These are phyloP conservation scores for Boletus edulis DNA, from an alignment of 768 basidiomycete species.

Conservation along the genomic window DNA sequence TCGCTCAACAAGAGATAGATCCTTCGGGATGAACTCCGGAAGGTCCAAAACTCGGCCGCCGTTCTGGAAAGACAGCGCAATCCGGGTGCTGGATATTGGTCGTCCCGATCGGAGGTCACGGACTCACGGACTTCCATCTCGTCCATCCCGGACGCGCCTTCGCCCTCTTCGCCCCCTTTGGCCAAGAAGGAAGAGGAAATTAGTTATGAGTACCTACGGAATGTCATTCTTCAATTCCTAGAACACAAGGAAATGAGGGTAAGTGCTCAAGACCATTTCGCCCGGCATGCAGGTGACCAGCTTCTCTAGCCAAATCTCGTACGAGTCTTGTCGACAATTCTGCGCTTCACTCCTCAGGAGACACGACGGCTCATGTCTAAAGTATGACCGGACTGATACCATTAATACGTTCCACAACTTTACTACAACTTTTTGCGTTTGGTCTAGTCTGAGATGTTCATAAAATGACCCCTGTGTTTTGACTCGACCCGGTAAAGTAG, in stretches of 20 bases:
- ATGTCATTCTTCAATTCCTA: conserved; percentile 94
- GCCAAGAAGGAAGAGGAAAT: conserved; percentile 80
- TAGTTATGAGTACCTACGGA: conserved; percentile 93
- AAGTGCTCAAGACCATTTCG: conserved; percentile 30
- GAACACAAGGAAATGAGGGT: conserved; percentile 99
- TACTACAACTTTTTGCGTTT: neutral
- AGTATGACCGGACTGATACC: conserved; percentile 43
- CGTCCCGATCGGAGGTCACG: conserved; percentile 39
- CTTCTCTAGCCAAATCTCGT: conserved; percentile 76
- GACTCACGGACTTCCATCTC: conserved; percentile 39
- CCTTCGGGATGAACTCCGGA: conserved; percentile 90
- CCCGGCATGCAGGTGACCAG: conserved; percentile 1
- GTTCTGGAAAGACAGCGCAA: conserved; percentile 87
- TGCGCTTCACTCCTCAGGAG: conserved; percentile 95
- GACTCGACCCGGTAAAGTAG: neutral
- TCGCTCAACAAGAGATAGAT: conserved; percentile 47
- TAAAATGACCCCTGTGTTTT: neutral
- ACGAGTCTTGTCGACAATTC: conserved; percentile 85
- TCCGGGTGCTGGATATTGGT: conserved; percentile 95
- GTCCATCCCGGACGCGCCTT: conserved; percentile 41
- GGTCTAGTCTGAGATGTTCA: neutral
- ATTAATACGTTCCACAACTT: neutral
- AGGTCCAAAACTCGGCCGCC: conserved; percentile 91
- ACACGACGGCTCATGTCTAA: conserved; percentile 86
- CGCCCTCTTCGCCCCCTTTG: conserved; percentile 29